phyloP scores from a whole-genome alignment of 139 green algal species.

The Trebouxia sp. region DNA sequence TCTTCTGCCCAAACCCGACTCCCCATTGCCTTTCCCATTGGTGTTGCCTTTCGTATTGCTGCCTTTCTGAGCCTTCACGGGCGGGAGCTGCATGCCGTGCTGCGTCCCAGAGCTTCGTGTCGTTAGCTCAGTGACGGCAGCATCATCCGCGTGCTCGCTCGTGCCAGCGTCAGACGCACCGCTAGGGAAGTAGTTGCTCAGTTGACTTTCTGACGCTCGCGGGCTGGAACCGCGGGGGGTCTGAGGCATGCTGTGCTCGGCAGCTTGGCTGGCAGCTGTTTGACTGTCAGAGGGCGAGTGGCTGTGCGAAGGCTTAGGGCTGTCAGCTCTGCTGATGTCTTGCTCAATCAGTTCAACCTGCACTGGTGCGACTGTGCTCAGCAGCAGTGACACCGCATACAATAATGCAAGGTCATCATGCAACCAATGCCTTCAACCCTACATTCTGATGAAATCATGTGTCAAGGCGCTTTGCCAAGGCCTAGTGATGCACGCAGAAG shows the following conservation, averaged over 20 bases:
- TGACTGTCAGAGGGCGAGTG: not conserved
- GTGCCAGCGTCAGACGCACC: not conserved
- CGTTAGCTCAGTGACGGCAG: not conserved
- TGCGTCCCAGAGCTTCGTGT: not conserved
- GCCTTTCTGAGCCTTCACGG: not conserved
- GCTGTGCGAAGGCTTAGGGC: not conserved
- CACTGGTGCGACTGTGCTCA: no score
- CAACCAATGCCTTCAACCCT: no score
- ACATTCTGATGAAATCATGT: no score
- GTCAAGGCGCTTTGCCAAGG: no score
- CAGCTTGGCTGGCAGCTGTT: not conserved
- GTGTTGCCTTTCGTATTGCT: not conserved
- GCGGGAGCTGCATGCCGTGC: not conserved
- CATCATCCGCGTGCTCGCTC: constrained; percentile 48
- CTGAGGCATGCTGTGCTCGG: not conserved
- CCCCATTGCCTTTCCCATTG: not conserved
- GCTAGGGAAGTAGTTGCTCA: no score
- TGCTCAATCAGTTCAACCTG: constrained; percentile 38
- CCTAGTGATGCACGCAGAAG: no score
- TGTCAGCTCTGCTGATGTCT: not conserved
- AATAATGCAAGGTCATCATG: not conserved
- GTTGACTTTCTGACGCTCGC: not conserved
- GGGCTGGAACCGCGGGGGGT: not conserved
- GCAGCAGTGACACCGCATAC: no score
- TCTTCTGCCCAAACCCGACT: not conserved